phyloP scores from a whole-genome alignment of 2,329 filamentous ascomycete genomes.

The Penicillium freii region DNA sequence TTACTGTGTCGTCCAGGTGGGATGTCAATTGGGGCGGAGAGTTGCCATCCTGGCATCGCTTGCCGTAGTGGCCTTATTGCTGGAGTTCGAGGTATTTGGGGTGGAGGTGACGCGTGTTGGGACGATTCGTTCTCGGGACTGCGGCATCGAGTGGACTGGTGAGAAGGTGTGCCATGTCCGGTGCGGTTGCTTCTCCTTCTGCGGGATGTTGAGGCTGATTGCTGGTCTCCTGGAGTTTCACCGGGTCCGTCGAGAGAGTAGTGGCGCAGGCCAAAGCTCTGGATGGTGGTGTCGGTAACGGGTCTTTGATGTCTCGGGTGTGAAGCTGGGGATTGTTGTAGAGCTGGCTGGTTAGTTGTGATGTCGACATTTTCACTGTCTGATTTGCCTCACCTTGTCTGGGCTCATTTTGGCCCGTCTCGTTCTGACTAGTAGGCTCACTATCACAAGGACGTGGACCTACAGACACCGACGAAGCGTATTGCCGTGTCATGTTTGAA shows the following conservation, averaged over 20 bases:
- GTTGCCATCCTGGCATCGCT: background rate
- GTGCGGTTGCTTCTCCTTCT: background rate
- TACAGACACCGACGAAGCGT: background rate
- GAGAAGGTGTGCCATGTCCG: background rate
- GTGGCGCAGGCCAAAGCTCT: background rate
- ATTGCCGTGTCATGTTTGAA: background rate
- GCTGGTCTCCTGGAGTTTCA: background rate
- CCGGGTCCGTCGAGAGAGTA: background rate
- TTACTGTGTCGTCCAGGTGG: background rate
- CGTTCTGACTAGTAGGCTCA: background rate
- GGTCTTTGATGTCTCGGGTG: too few species aligned
- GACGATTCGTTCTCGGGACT: background rate
- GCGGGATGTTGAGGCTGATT: background rate
- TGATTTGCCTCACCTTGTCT: background rate
- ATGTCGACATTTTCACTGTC: background rate
- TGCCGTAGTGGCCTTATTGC: background rate
- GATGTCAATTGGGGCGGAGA: background rate
- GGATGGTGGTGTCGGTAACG: too few species aligned
- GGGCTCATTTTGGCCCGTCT: too few species aligned
- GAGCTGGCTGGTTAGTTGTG: background rate
- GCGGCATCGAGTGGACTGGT: background rate
- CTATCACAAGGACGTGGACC: background rate
- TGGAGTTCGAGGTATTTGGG: background rate
- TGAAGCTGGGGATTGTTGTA: background rate
- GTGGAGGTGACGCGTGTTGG: background rate